phyloP scores from a whole-genome alignment of 2,329 filamentous ascomycete species.

The Eutypa lata region DNA sequence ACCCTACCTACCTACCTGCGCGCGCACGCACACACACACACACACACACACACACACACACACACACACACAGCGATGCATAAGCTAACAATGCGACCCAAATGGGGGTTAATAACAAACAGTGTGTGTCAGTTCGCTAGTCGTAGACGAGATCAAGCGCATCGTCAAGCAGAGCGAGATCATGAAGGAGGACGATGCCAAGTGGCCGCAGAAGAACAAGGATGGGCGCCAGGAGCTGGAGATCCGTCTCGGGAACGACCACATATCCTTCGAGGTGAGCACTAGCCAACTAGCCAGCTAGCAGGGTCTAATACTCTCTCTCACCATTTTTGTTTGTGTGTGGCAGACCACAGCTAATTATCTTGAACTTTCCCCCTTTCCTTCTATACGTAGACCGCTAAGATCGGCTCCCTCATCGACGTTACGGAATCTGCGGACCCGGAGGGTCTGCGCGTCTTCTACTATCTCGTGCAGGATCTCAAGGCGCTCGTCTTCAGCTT shows the following conservation, averaged over 20 bases:
- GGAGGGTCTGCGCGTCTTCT: constrained; percentile 94
- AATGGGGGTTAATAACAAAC: constrained; percentile 1
- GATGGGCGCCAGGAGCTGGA: constrained; percentile 96
- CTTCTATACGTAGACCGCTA: constrained; percentile 85
- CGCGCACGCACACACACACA: no score
- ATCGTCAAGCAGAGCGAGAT: constrained; percentile 98
- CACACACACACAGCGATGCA: neutral
- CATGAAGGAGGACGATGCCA: constrained; percentile 96
- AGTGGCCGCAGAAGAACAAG: constrained; percentile 99
- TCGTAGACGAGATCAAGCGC: constrained; percentile 92
- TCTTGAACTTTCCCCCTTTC: no score
- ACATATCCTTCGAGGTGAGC: constrained; percentile 96
- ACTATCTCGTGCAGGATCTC: constrained; percentile 95
- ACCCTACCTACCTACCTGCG: no score
- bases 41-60: no score
- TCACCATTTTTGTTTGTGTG: no score
- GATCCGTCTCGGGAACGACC: constrained; percentile 88
- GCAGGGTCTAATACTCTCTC: no score
- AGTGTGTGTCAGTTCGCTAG: constrained; percentile 94
- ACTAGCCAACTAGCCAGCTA: no score
- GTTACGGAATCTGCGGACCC: constrained; percentile 95
- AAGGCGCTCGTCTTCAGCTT: constrained; percentile 96
- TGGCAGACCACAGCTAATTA: no score
- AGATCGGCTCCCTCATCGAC: constrained; percentile 95
- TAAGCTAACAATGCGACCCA: constrained; percentile 3